A percentile compares a stretch with the other conserved stretches of the same genome.
Evolutionary conservation across 2,329 filamentous ascomycete species (phyloP).

Genomic region (Trichoderma oligosporum): DNA sequence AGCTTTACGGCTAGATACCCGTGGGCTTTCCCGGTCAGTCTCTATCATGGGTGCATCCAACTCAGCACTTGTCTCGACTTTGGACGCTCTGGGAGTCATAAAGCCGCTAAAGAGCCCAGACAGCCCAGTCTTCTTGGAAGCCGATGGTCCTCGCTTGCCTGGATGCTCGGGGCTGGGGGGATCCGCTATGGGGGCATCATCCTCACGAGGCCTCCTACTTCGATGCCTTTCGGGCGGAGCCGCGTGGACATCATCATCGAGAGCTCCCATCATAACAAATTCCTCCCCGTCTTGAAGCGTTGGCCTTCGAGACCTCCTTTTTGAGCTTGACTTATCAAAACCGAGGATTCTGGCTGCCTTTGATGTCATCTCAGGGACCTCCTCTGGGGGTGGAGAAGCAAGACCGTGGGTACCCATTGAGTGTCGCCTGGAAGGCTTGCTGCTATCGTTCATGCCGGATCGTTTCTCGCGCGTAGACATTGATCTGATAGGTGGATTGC

Average conservation of each 20-base stretch:
- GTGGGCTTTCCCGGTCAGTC: constrained; percentile 54
- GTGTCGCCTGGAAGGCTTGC: constrained; percentile 61
- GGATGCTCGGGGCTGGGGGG: constrained; percentile 33
- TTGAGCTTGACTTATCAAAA: constrained; percentile 42
- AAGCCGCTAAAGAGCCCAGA: constrained; percentile 61
- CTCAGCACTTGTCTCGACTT: constrained; percentile 48
- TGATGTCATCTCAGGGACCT: constrained; percentile 59
- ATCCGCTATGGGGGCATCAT: constrained; percentile 40
- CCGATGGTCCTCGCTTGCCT: constrained; percentile 34
- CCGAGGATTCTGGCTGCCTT: constrained; percentile 80
- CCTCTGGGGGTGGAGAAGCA: constrained; percentile 69
- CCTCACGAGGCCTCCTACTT: constrained; percentile 35
- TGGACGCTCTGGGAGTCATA: constrained; percentile 43
- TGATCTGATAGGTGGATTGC: constrained; percentile 63
- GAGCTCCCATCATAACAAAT: constrained; percentile 44
- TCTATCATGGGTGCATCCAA: constrained; percentile 48
- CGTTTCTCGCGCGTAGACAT: constrained; percentile 66
- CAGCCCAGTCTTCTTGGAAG: constrained; percentile 52
- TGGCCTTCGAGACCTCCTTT: constrained; percentile 45
- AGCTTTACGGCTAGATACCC: constrained; percentile 59
- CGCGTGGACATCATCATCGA: constrained; percentile 36
- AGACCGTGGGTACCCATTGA: constrained; percentile 65
- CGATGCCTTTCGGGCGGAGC: constrained; percentile 35
- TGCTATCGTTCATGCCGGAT: constrained; percentile 45
- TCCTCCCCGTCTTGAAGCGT: constrained; percentile 45